Base-by-base conservation (phyloP, 192 early-diverging fungal species). In the Paraglomus occultum region DNA sequence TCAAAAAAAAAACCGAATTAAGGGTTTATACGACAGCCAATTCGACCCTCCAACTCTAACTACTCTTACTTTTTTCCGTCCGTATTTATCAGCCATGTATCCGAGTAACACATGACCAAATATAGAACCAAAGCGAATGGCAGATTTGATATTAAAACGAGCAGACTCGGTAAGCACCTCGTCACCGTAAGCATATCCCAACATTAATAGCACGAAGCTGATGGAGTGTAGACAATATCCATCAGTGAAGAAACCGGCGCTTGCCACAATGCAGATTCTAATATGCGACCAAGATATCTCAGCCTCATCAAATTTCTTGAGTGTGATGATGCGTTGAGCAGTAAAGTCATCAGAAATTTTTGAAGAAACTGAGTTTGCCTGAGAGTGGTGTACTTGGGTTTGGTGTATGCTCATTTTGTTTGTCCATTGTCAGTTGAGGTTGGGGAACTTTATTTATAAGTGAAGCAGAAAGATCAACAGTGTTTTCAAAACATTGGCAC, bases 181-280 rank as follows among this genome's bases (percentile, higher is more conserved):
- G 42, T 73, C 38, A 44, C 73, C 52, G 67, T 64, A 91, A 7
- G 90, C 80, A 64, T 74, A 88, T 1, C 85, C 89, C 45, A 95
- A 74, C 87, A 98, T 98, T 52, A 89, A 82, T 8, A 93, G 83
- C 11, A 91, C 91, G 68, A 95, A 74, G 54, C 89, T 89, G 77
- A 98, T 98, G 67, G 94, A 89, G 72, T 95, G 95, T 73, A 94
- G 88, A 80, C 96, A 93, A 75, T 95, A 96, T 15, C 92, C 88
- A 74, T 97, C 94, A 40, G 91, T 93, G 57, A 94, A 90, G 82
- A 96, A 94, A 52, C 93, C 90, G 8, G 89, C 83, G 58, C 87
- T 87, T 11, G 89, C 85, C 0, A 91, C 84, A 62, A 89, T 73
- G 74, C 85, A 88, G 8, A 88, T 85, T 47, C 86, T 82, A 46